Evolutionary conservation across 2,329 filamentous ascomycete species (phyloP), one percentile per base, ranked within the genome.

Genomic region (Fusarium continuum): DNA sequence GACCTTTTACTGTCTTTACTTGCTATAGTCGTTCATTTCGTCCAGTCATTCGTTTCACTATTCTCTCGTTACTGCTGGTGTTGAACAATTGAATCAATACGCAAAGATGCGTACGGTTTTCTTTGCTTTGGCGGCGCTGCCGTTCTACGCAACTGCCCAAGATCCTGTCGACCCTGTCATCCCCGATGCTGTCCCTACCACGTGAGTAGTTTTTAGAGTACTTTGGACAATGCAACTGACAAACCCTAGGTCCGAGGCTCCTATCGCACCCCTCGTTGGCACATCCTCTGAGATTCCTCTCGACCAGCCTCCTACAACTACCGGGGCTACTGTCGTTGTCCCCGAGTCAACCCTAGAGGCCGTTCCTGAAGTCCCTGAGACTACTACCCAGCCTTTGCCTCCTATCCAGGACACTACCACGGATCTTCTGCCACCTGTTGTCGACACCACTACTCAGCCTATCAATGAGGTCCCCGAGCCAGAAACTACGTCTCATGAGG

Each of bases 61-160:
- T 36, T 49, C 47, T n/a, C 2, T 16, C 17, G 1, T 32, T 41
- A 2, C 28, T 16, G 13, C 20, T n/a, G 11, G 26, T 31, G 19
- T n/a, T n/a, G n/a, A n/a, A n/a, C n/a, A n/a, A n/a, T n/a, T n/a
- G n/a, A 22, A 5, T 28, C 26, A 13, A 28, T 17, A 38, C 26
- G 34, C 29, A 40, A 50, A 31, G 20, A 67, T 65, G 29, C 59
- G 26, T 67, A 31, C 32, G 34, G 49, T 55, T 7, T 41, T 67
- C 19, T 22, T 67, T 41, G 50, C 54, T 14, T 34, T 67, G 25
- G 63, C 55, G 16, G 50, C 52, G 10, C 14, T 67, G 38, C 59
- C 64, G 14, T 41, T 64, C 19, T 35, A 36, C 9, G 46, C 53
- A 8, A 38, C 54, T 8, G 59, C 63, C n/a, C 60, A 66, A 22